A percentile compares a stretch with the other conserved stretches of the same genome.
Evolutionary conservation across 176 grass and related monocot genomes (phyloP).

Genomic region (Triticum dicoccoides): DNA sequence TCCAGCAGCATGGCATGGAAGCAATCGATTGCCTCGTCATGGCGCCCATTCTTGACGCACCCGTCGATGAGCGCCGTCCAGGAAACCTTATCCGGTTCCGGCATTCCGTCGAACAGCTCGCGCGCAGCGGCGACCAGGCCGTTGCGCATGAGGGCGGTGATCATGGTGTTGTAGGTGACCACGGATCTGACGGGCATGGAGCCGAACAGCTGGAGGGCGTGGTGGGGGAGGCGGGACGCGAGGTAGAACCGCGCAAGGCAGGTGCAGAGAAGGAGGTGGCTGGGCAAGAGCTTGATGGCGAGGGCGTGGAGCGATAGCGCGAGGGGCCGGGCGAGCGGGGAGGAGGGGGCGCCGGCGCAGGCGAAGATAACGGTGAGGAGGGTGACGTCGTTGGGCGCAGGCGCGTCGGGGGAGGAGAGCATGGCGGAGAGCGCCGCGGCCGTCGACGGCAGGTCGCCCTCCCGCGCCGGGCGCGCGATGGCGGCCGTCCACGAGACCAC

Average conservation of each 20-base stretch:
- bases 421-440: slow-evolving; percentile 31
- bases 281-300: slow-evolving; percentile 47
- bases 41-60: slow-evolving; percentile 55
- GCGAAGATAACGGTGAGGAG: slow-evolving; percentile 57
- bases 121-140: slow-evolving; percentile 38
- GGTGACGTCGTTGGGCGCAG: slow-evolving; percentile 46
- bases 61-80: slow-evolving; percentile 69
- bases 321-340: slow-evolving; percentile 27
- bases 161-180: slow-evolving; percentile 65
- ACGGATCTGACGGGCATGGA: slow-evolving; percentile 42
- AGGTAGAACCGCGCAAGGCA: slow-evolving; percentile 63
- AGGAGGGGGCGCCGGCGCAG: slow-evolving; percentile 45
- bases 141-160: slow-evolving; percentile 54
- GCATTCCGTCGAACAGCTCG: slow-evolving; percentile 57
- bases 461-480: slow-evolving; percentile 42
- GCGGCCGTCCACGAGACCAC: slow-evolving; percentile 53
- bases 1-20: slow-evolving; percentile 51
- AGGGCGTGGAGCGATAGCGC: slow-evolving; percentile 40
- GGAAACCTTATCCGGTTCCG: slow-evolving; percentile 51
- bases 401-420: slow-evolving; percentile 43
- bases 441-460: slow-evolving; percentile 43
- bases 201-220: slow-evolving; percentile 53
- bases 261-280: slow-evolving; percentile 64
- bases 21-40: slow-evolving; percentile 50
- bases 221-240: slow-evolving; percentile 39